These are phyloP conservation scores for Cyclanthera cordifolia DNA, from an alignment of 306 rosid genomes.

Conservation along the genomic window DNA sequence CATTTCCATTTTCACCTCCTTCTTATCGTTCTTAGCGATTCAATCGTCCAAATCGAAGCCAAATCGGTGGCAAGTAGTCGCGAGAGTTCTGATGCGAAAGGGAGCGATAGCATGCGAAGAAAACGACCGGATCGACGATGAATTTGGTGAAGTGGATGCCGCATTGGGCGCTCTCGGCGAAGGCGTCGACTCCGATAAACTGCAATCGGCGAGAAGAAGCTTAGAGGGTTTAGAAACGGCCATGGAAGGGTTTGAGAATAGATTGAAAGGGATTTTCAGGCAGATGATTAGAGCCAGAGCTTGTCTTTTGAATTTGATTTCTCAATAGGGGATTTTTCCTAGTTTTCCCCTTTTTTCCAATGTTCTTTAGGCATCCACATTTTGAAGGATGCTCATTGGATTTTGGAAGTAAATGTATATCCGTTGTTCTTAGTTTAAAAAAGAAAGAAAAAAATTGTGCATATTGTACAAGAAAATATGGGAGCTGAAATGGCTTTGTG, in stretches of 20 bases:
- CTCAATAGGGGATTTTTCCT: slow-evolving; percentile 20
- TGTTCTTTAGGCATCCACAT: background rate
- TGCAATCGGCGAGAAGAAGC: slow-evolving; percentile 17
- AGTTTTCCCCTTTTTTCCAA: background rate
- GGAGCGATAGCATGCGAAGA: slow-evolving; percentile 26
- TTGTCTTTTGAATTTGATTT: slow-evolving; percentile 42
- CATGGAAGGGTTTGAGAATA: slow-evolving; percentile 41
- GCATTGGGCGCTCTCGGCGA: slow-evolving; percentile 20
- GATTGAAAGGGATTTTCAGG: slow-evolving; percentile 42
- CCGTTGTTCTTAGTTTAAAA: background rate
- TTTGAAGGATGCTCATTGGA: background rate
- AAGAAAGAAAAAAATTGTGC: background rate
- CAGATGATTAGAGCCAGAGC: slow-evolving; percentile 47
- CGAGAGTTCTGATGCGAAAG: slow-evolving; percentile 35
- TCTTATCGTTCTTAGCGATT: slow-evolving; percentile 20
- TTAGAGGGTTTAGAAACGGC: slow-evolving; percentile 40
- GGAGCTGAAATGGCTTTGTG: background rate
- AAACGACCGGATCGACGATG: slow-evolving; percentile 23
- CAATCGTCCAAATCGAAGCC: slow-evolving; percentile 26
- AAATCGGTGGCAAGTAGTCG: slow-evolving; percentile 28
- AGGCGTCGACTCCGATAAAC: slow-evolving; percentile 21
- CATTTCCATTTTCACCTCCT: slow-evolving; percentile 21
- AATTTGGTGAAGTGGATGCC: slow-evolving; percentile 32
- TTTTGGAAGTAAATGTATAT: background rate
- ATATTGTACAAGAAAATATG: background rate